These are phyloP conservation scores for Cryphonectria japonica DNA, from an alignment of 2,329 filamentous ascomycete genomes.

Conservation along the genomic window DNA sequence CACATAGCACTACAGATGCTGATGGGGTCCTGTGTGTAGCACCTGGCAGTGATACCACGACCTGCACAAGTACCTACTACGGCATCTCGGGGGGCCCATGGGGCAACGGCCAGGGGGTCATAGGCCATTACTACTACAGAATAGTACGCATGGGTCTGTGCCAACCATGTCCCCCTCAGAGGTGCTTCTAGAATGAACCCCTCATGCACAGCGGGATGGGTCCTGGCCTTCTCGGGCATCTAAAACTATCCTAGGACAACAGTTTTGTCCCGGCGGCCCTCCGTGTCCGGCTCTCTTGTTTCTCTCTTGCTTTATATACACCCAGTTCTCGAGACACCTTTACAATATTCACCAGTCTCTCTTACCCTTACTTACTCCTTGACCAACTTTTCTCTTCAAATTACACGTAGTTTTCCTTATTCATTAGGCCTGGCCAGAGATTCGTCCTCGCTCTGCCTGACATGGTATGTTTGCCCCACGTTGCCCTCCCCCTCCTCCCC, in stretches of 20 bases:
- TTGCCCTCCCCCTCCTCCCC: neutral
- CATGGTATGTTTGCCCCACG: conserved; percentile 20
- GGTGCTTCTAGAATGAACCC: conserved; percentile 9
- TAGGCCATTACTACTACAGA: neutral
- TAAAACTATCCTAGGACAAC: conserved; percentile 6
- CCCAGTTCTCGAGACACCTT: neutral
- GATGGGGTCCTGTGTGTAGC: neutral
- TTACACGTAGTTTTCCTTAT: neutral
- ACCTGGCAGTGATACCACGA: neutral
- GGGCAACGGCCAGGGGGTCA: no score
- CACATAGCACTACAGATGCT: neutral
- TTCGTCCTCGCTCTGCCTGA: neutral
- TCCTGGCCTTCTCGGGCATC: conserved; percentile 9
- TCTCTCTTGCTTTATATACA: neutral
- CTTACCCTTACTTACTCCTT: neutral
- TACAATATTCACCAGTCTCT: neutral
- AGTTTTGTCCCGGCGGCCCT: conserved; percentile 7
- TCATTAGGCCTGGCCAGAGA: neutral
- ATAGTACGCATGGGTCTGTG: neutral
- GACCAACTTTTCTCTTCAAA: neutral
- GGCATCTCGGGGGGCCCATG: neutral
- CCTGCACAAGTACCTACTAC: neutral
- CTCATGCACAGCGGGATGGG: neutral
- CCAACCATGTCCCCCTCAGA: neutral
- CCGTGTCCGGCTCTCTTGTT: neutral